Conservation (phyloP, 2,329 filamentous ascomycete genomes). For the Magnaporthiopsis incrustans region DNA sequence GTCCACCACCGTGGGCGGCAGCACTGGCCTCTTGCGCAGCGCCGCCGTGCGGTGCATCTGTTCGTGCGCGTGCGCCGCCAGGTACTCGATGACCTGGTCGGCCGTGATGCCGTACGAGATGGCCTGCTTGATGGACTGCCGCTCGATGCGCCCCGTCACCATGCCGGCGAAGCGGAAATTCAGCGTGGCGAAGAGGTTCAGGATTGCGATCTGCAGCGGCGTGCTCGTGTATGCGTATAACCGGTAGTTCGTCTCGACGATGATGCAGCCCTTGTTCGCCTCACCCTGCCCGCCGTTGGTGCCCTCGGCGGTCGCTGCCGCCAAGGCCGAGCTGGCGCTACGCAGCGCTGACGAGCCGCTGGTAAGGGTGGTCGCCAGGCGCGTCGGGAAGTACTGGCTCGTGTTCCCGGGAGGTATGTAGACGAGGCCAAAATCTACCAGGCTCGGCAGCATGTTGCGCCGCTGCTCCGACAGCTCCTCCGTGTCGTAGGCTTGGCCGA, state of each 20-base stretch:
- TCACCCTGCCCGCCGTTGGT: constrained; percentile 27
- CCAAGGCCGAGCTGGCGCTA: constrained; percentile 59
- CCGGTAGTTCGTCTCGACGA: constrained; percentile 96
- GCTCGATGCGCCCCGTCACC: constrained; percentile 83
- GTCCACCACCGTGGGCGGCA: constrained; percentile 93
- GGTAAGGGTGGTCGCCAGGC: constrained; percentile 89
- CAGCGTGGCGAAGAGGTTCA: constrained; percentile 81
- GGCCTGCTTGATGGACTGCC: constrained; percentile 78
- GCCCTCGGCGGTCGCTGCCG: constrained; percentile 51
- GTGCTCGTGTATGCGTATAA: constrained; percentile 95
- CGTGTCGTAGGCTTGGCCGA: constrained; percentile 86
- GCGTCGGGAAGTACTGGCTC: constrained; percentile 76
- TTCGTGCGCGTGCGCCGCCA: constrained; percentile 86
- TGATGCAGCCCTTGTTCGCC: constrained; percentile 70
- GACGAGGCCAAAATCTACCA: constrained; percentile 88
- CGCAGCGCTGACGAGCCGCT: constrained; percentile 63
- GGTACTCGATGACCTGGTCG: constrained; percentile 90
- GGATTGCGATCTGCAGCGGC: constrained; percentile 86
- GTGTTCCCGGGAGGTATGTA: constrained; percentile 56
- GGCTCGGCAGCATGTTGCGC: constrained; percentile 78
- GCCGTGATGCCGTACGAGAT: constrained; percentile 88
- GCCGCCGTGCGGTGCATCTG: constrained; percentile 70
- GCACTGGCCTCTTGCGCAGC: constrained; percentile 55
- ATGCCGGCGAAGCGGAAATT: constrained; percentile 91
- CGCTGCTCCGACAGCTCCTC: constrained; percentile 74